These are phyloP conservation scores for Talaromyces piceae DNA, from an alignment of 2,329 filamentous ascomycete genomes.

Conservation along the genomic window DNA sequence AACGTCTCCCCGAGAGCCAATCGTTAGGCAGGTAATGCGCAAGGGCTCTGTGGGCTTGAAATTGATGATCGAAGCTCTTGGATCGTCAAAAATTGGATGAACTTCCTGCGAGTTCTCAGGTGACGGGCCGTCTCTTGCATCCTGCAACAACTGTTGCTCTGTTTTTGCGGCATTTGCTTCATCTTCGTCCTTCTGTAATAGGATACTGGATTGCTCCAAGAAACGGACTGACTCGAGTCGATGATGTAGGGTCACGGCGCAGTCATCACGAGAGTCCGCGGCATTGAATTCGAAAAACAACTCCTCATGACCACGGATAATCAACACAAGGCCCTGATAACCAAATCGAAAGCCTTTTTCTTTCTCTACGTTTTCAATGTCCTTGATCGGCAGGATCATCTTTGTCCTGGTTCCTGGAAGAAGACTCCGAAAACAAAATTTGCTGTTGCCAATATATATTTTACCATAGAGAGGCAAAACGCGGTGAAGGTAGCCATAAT, in stretches of 20 bases:
- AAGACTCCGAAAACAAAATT: slow-evolving; percentile 88
- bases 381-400: slow-evolving; percentile 79
- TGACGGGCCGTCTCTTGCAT: slow-evolving; percentile 53
- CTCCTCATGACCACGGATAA: slow-evolving; percentile 90
- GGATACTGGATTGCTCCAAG: slow-evolving; percentile 60
- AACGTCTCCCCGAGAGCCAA: slow-evolving; percentile 90
- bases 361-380: slow-evolving; percentile 89
- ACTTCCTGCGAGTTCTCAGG: slow-evolving; percentile 36
- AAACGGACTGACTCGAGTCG: slow-evolving; percentile 66
- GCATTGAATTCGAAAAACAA: slow-evolving; percentile 90
- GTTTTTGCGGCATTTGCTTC: slow-evolving; percentile 67
- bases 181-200: slow-evolving; percentile 61
- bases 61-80: slow-evolving; percentile 76
- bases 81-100: slow-evolving; percentile 83
- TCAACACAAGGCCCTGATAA: slow-evolving; percentile 83
- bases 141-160: slow-evolving; percentile 72
- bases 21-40: slow-evolving; percentile 85
- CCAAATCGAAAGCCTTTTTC: slow-evolving; percentile 91
- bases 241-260: slow-evolving; percentile 70
- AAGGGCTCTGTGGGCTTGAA: slow-evolving; percentile 79
- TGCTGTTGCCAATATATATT: slow-evolving; percentile 82
- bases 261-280: slow-evolving; percentile 76
- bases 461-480: slow-evolving; percentile 92
- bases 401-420: slow-evolving; percentile 86
- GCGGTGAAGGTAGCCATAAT: slow-evolving; percentile 85